Evolutionary conservation across 805 yeast species (phyloP), one percentile per base, ranked within the genome.

Genomic region (Soucietia sequanensis): DNA sequence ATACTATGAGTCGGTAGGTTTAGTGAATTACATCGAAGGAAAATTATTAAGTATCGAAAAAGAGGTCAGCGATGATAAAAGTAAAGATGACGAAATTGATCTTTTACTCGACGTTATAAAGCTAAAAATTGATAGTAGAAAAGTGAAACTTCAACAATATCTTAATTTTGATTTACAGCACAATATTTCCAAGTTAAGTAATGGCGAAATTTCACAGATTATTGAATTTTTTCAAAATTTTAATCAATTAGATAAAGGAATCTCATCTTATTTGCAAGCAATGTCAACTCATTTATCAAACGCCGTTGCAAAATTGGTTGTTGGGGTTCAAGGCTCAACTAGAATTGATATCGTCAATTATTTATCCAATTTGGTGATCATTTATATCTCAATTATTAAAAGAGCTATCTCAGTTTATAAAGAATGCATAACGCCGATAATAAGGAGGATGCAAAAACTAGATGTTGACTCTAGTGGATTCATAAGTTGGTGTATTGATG

Each of bases 401-500:
- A 68, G 76, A 28, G 78, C 95, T 0, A 76, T 79, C 10, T 49
- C 61, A 12, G 64, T 75, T 22, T 86, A 73, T 61, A 68, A 70
- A 32, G 57, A 64, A 17, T 71, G 82, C 33, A 38, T 57, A 43
- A 44, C 84, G 76, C 58, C 68, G 62, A 47, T 65, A 3, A 39
- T 66, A 27, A 51, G 52, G 30, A 46, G 59, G 9, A 49, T 53
- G 33, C 48, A 43, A 10, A 39, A 41, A 5, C 57, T 54, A 6
- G 58, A 57, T 27, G 56, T 57, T 9, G 69, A 76, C 33, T 69
- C 83, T 7, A 75, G 83, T 45, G 68, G 70, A 20, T 64, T 88
- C 12, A 81, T 87, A n/a, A 78, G 80, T 42, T 88, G 96, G 95
- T 75, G 83, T 22, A 75, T 76, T 37, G 72, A 72, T 9, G 83